phyloP scores from a whole-genome alignment of 306 rosid genomes.

The Benincasa hispida region DNA sequence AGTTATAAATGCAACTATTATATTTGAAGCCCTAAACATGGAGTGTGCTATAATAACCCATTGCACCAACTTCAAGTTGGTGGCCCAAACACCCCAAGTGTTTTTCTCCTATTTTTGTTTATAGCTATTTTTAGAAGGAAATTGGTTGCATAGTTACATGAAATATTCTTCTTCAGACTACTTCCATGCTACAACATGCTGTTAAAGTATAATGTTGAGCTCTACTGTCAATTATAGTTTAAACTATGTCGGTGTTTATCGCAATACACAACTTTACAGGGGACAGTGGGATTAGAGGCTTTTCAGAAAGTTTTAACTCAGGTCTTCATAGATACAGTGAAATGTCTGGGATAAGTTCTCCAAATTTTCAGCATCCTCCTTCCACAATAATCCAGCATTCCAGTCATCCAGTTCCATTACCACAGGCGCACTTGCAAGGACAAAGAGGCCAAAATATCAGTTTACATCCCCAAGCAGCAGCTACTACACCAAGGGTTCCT shows the following conservation, averaged over 20 bases:
- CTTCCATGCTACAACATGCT: background rate
- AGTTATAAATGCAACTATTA: too few species aligned
- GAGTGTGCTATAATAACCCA: too few species aligned
- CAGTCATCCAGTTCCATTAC: slow-evolving; percentile 30
- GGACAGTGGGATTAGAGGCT: background rate
- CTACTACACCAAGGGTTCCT: slow-evolving; percentile 45
- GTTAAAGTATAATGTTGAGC: background rate
- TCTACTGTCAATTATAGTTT: background rate
- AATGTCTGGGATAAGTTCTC: slow-evolving; percentile 28
- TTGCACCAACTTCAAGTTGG: too few species aligned
- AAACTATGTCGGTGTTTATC: background rate
- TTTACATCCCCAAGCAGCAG: slow-evolving; percentile 35
- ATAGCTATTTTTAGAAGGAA: background rate
- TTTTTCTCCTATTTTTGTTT: background rate
- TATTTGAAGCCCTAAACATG: too few species aligned
- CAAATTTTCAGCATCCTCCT: slow-evolving; percentile 50
- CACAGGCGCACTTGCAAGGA: slow-evolving; percentile 47
- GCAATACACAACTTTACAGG: background rate
- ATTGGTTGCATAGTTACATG: background rate
- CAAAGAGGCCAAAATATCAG: slow-evolving; percentile 42
- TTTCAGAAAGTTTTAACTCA: slow-evolving; percentile 23
- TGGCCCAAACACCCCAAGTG: too few species aligned
- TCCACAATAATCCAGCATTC: slow-evolving; percentile 36
- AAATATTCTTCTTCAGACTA: background rate
- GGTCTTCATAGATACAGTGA: slow-evolving; percentile 67